Evolutionary conservation across 2,329 filamentous ascomycete genomes (phyloP).

Genomic region (Calonectria honghensis): DNA sequence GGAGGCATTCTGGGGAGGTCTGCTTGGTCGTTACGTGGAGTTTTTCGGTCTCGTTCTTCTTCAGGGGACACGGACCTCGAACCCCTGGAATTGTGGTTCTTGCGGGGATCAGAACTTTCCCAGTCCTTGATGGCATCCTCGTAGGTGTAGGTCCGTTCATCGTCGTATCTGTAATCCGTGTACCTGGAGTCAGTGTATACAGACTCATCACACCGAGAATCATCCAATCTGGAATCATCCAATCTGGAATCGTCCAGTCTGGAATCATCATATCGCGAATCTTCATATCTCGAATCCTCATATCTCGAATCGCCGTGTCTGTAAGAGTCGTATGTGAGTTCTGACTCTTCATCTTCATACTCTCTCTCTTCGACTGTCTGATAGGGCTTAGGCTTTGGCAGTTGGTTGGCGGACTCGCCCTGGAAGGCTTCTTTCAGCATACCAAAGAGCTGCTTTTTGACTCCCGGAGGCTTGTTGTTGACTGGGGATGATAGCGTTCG

Average conservation of each 20-base stretch:
- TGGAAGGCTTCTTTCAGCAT: conserved; percentile 77
- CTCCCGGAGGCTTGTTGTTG: conserved; percentile 60
- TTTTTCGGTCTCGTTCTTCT: conserved; percentile 48
- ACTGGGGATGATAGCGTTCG: conserved; percentile 69
- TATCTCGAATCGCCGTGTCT: conserved; percentile 33
- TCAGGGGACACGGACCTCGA: conserved; percentile 46
- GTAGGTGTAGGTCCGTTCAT: conserved; percentile 46
- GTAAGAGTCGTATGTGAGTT: conserved; percentile 47
- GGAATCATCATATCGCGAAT: conserved; percentile 42
- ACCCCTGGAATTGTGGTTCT: conserved; percentile 42
- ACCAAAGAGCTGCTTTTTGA: conserved; percentile 74
- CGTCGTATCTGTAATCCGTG: conserved; percentile 41
- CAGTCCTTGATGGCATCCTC: conserved; percentile 53
- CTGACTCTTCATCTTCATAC: conserved; percentile 54
- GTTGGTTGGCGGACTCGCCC: conserved; percentile 73
- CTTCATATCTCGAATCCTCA: conserved; percentile 47
- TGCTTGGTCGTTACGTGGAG: conserved; percentile 43
- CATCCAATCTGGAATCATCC: conserved; percentile 29
- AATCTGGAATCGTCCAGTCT: conserved; percentile 27
- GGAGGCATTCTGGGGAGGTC: conserved; percentile 55
- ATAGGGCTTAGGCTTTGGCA: conserved; percentile 67
- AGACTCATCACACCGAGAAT: conserved; percentile 30
- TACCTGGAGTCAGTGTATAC: conserved; percentile 22
- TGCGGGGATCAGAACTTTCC: conserved; percentile 53
- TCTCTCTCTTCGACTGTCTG: conserved; percentile 67